Conservation (phyloP, 2,329 filamentous ascomycete species). For the Claviceps purpurea region DNA sequence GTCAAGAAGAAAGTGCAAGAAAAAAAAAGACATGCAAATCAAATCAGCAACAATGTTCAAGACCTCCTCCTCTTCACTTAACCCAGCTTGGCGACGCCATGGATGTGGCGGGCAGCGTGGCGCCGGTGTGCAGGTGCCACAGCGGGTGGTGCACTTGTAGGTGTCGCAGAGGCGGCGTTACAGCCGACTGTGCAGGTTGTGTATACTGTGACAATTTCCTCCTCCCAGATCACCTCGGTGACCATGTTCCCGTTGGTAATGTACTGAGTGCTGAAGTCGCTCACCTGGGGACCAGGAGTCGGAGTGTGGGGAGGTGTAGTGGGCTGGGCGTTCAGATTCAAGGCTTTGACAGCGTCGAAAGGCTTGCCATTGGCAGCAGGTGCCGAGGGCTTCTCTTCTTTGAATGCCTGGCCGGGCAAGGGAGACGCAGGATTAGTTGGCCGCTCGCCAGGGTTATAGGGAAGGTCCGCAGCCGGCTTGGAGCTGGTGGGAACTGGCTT, state of each 20-base stretch:
- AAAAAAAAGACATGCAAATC: not conserved
- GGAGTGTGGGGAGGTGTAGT: slow-evolving; percentile 6
- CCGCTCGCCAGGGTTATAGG: slow-evolving; percentile 23
- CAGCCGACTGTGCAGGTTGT: slow-evolving; percentile 28
- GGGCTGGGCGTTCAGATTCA: not conserved
- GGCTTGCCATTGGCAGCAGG: not conserved
- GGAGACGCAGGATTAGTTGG: slow-evolving; percentile 19
- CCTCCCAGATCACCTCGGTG: slow-evolving; percentile 43
- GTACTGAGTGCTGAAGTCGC: slow-evolving; percentile 36
- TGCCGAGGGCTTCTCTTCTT: slow-evolving; percentile 12
- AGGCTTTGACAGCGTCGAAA: not conserved
- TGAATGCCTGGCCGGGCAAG: slow-evolving; percentile 31
- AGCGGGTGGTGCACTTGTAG: slow-evolving; percentile 6
- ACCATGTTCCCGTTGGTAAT: slow-evolving; percentile 36
- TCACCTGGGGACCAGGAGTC: slow-evolving; percentile 16
- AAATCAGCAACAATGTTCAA: slow-evolving; percentile 9
- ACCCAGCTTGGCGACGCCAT: slow-evolving; percentile 20
- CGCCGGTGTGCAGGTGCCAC: slow-evolving; percentile 13
- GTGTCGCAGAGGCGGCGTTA: slow-evolving; percentile 7
- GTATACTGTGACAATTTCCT: slow-evolving; percentile 41
- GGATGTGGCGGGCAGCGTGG: slow-evolving; percentile 24
- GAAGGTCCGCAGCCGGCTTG: slow-evolving; percentile 14
- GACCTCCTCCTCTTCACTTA: slow-evolving; percentile 5
- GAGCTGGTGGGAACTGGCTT: not conserved
- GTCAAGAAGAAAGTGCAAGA: slow-evolving; percentile 6